Conservation (phyloP, 164 flowering plant species). For the Umbellularia californica region DNA sequence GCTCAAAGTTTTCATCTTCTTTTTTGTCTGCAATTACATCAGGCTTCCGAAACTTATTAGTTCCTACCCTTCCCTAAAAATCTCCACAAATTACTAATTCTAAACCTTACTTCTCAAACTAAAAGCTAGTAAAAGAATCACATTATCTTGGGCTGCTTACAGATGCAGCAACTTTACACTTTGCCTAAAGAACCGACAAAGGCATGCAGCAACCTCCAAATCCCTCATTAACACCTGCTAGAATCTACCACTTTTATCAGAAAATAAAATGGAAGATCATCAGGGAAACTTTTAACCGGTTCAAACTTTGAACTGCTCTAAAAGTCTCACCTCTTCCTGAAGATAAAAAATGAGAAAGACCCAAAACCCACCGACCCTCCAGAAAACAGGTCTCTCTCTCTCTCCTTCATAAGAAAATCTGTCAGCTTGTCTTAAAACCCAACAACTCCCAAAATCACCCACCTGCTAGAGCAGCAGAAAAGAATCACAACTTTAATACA, state of each 20-base stretch:
- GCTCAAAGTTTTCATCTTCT: slow-evolving; percentile 19
- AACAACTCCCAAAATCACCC: not conserved
- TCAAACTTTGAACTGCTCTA: not conserved
- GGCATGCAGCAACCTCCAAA: not conserved
- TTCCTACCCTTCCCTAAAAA: not conserved
- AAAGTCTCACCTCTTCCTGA: not conserved
- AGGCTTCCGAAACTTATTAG: not conserved
- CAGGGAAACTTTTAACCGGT: too few relatives aligned
- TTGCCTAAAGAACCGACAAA: not conserved
- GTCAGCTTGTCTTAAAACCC: not conserved
- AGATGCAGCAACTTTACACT: not conserved
- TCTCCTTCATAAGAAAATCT: not conserved
- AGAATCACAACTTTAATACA: not conserved
- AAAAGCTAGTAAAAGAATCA: not conserved
- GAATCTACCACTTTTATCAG: not conserved
- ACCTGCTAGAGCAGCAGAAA: not conserved
- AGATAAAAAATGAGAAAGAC: not conserved
- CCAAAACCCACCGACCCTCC: not conserved
- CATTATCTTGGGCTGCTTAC: not conserved
- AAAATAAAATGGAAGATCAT: not conserved
- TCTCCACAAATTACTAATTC: too few relatives aligned
- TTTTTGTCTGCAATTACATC: slow-evolving; percentile 13
- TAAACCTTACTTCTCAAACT: not conserved
- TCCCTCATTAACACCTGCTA: not conserved
- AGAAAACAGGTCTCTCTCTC: not conserved